These are phyloP conservation scores for Ocimum tenuiflorum DNA, from an alignment of 257 asterid species.

Conservation along the genomic window DNA sequence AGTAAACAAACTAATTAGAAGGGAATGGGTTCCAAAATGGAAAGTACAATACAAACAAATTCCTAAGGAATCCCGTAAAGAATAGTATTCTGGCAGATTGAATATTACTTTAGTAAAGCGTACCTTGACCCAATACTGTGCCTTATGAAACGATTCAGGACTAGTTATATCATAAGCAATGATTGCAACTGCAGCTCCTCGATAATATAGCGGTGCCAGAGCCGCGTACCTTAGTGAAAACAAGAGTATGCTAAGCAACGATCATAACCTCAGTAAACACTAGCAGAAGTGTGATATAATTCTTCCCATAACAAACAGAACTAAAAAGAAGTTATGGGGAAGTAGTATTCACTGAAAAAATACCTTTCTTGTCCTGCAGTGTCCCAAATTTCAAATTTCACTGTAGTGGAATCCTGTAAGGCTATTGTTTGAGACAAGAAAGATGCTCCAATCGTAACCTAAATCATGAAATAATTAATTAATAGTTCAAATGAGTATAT, in stretches of 20 bases:
- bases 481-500: conserved; percentile 1
- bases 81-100: not conserved
- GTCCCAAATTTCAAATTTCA: conserved; percentile 99
- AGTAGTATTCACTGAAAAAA: not conserved
- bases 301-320: not conserved
- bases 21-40: not conserved
- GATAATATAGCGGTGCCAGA: conserved; percentile 74
- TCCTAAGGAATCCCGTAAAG: too few relatives aligned
- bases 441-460: conserved; percentile 94
- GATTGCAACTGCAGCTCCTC: conserved; percentile 93
- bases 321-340: not conserved
- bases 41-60: not conserved
- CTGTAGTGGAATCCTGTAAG: conserved; percentile 90
- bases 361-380: conserved; percentile 99
- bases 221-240: conserved; percentile 60
- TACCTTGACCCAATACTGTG: conserved; percentile 93
- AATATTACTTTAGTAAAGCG: not conserved
- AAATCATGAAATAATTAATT: conserved; percentile 20
- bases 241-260: conserved; percentile 11
- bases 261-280: conserved; percentile 7
- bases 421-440: conserved; percentile 96
- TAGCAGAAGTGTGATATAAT: not conserved
- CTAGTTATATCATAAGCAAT: conserved; percentile 85
- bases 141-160: conserved; percentile 78
- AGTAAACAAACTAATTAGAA: conserved; percentile 9